Evolutionary conservation across 768 basidiomycete genomes (phyloP).

Genomic region (Serpula lacrymans): DNA sequence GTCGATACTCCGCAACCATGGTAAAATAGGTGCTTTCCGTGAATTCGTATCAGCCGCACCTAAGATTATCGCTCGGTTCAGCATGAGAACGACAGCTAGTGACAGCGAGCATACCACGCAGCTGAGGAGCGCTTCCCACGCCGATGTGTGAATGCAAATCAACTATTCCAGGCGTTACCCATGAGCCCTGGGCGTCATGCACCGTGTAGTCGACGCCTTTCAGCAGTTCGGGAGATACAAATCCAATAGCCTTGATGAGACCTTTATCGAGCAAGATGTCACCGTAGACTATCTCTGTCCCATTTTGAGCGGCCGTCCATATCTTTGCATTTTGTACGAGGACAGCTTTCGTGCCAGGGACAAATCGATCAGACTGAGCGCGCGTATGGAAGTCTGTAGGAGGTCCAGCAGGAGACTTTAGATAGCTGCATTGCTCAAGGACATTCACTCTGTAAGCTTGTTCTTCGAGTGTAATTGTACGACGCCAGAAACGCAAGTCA

Average conservation of each 20-base stretch:
- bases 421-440: conserved; percentile 42
- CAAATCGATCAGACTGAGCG: conserved; percentile 61
- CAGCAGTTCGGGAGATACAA: conserved; percentile 26
- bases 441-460: conserved; percentile 17
- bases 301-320: conserved; percentile 77
- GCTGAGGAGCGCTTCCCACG: conserved; percentile 32
- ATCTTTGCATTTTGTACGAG: conserved; percentile 74
- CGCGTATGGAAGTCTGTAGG: conserved; percentile 46
- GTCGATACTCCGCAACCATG: conserved; percentile 53
- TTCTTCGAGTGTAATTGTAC: conserved; percentile 9
- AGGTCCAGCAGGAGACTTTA: conserved; percentile 40
- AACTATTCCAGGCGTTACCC: conserved; percentile 78
- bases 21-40: conserved; percentile 52
- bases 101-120: conserved; percentile 18
- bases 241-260: conserved; percentile 58
- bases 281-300: conserved; percentile 59
- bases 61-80: no score
- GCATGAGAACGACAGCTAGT: neutral
- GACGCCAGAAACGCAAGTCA: no score
- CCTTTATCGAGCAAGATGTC: conserved; percentile 72
- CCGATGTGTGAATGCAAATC: conserved; percentile 49
- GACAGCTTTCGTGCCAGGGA: conserved; percentile 56
- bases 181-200: conserved; percentile 63
- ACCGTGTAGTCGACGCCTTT: conserved; percentile 26
- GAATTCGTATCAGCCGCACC: conserved; percentile 60